Conservation (phyloP, 345 rosid genomes). For the Aquilaria sinensis region DNA sequence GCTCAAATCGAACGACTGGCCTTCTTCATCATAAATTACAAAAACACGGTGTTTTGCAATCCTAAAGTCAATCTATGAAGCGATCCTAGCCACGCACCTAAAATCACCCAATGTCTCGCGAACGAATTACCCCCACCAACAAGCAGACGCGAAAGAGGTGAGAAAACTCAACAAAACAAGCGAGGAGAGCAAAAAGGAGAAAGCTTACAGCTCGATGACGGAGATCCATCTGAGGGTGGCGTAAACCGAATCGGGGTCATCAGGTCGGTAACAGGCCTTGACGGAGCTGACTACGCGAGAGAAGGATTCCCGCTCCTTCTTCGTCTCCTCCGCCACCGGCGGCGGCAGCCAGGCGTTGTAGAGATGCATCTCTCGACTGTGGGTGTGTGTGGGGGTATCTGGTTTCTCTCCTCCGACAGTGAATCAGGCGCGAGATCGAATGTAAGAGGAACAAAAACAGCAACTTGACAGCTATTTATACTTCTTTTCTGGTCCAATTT, state of each 20-base stretch:
- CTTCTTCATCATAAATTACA: no score
- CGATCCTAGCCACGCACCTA: neutral
- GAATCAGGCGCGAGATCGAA: neutral
- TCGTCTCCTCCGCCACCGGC: slow-evolving; percentile 78
- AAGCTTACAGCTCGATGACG: slow-evolving; percentile 73
- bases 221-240: slow-evolving; percentile 93
- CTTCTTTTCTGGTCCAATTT: slow-evolving; percentile 14
- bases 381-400: no score
- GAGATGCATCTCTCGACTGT: slow-evolving; percentile 56
- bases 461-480: slow-evolving; percentile 10
- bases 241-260: slow-evolving; percentile 91
- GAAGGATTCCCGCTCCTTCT: slow-evolving; percentile 77
- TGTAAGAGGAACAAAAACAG: neutral
- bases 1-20: no score
- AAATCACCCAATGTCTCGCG: no score
- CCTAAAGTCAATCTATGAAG: neutral
- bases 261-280: slow-evolving; percentile 48
- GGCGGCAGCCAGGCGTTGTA: slow-evolving; percentile 97
- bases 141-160: neutral
- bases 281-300: slow-evolving; percentile 59
- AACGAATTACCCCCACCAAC: no score
- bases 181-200: neutral
- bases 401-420: slow-evolving; percentile 7
- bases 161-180: neutral
- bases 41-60: no score